A percentile compares a stretch with the other conserved stretches of the same genome.
phyloP scores from a whole-genome alignment of 2,329 filamentous ascomycete genomes.

The Elsinoe perseae region DNA sequence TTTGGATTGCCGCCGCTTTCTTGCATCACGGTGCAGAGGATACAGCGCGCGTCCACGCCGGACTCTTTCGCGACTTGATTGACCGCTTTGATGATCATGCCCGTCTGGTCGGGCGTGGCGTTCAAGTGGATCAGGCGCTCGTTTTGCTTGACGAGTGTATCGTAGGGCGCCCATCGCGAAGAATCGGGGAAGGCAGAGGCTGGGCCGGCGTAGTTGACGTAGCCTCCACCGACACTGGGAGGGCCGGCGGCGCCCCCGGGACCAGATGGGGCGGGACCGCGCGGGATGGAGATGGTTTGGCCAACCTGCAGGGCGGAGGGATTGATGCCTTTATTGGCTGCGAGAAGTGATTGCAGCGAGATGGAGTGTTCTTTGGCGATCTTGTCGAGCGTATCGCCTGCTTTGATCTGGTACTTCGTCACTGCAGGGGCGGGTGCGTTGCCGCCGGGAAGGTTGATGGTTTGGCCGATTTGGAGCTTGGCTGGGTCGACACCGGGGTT shows the following conservation, averaged over 20 bases:
- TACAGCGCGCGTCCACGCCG: slow-evolving; percentile 35
- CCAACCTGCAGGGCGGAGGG: slow-evolving; percentile 1
- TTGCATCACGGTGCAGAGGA: slow-evolving; percentile 41
- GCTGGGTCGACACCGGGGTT: slow-evolving; percentile 1
- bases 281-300: slow-evolving; percentile 10
- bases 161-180: slow-evolving; percentile 5
- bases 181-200: slow-evolving; percentile 4
- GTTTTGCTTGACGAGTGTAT: slow-evolving; percentile 8
- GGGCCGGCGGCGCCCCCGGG: neutral
- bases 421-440: neutral
- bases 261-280: neutral
- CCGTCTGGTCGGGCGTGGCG: slow-evolving; percentile 1
- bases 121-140: slow-evolving; percentile 4
- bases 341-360: slow-evolving; percentile 2
- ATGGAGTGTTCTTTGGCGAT: neutral
- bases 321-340: slow-evolving; percentile 8
- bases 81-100: slow-evolving; percentile 27
- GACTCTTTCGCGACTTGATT: slow-evolving; percentile 26
- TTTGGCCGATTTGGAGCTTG: slow-evolving; percentile 1
- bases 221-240: neutral
- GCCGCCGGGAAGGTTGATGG: slow-evolving; percentile 1
- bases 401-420: slow-evolving; percentile 8
- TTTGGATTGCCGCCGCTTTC: slow-evolving; percentile 43
- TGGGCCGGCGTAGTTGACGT: slow-evolving; percentile 4
- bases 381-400: slow-evolving; percentile 1